A percentile compares a stretch with the other conserved stretches of the same genome.
Conservation (phyloP, 2,329 filamentous ascomycete species). For the Karstenula rhodostoma region DNA sequence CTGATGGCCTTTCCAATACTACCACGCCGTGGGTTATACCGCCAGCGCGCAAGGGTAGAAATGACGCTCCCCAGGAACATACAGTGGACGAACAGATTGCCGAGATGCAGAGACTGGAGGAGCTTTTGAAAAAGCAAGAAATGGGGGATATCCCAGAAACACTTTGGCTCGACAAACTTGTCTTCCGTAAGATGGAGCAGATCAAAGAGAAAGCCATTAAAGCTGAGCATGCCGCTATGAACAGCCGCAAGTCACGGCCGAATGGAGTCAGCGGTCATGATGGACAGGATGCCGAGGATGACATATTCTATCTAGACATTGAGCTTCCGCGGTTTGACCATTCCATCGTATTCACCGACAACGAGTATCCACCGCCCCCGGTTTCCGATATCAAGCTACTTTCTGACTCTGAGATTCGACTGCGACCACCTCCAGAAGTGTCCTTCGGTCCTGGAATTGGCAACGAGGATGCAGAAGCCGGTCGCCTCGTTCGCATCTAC, state of each 20-base stretch:
- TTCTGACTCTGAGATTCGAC: constrained; percentile 68
- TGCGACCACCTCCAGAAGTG: constrained; percentile 86
- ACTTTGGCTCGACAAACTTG: constrained; percentile 94
- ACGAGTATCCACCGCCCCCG: constrained; percentile 87
- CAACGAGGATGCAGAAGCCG: constrained; percentile 61
- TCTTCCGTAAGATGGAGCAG: constrained; percentile 90
- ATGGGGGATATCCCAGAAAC: constrained; percentile 94
- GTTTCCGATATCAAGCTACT: constrained; percentile 77
- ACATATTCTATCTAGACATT: constrained; percentile 83
- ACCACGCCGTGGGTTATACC: constrained; percentile 76
- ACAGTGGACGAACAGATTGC: constrained; percentile 72
- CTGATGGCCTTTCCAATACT: constrained; percentile 83
- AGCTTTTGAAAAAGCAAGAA: constrained; percentile 94
- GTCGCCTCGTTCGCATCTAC: constrained; percentile 82
- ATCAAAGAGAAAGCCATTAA: constrained; percentile 52
- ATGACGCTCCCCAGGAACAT: constrained; percentile 57
- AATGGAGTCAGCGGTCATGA: constrained; percentile 24
- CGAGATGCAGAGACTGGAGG: constrained; percentile 89
- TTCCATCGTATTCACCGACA: constrained; percentile 91
- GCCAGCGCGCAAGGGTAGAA: constrained; percentile 61
- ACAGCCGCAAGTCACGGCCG: constrained; percentile 27
- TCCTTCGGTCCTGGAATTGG: constrained; percentile 88
- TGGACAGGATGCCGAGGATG: constrained; percentile 58
- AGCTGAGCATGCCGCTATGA: constrained; percentile 49
- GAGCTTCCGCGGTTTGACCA: constrained; percentile 96